Evolutionary conservation across 2,329 filamentous ascomycete species (phyloP).

Genomic region (Phoma sp.): DNA sequence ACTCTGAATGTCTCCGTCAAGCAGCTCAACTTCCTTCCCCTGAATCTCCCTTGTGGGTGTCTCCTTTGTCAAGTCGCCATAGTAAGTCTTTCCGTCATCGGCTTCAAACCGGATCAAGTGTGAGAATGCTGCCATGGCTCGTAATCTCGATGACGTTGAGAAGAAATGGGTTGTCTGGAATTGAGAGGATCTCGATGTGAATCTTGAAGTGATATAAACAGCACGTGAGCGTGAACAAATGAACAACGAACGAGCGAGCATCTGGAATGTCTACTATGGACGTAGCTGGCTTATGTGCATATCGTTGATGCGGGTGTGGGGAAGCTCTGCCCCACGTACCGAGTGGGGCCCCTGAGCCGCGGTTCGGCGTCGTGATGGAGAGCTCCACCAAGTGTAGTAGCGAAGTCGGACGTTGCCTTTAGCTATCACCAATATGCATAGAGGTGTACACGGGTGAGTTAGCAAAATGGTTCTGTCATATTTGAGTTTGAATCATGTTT

Average conservation of each 20-base stretch:
- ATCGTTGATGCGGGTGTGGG: conserved; percentile 7
- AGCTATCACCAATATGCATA: too few relatives aligned
- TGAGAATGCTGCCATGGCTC: conserved; percentile 36
- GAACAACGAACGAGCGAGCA: conserved; percentile 2
- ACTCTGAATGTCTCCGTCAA: conserved; percentile 35
- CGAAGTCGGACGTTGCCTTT: neutral
- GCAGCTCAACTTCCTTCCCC: conserved; percentile 37
- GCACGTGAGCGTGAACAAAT: conserved; percentile 1
- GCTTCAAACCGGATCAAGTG: conserved; percentile 43
- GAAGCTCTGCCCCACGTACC: conserved; percentile 12
- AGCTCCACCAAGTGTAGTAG: neutral
- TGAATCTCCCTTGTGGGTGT: conserved; percentile 38
- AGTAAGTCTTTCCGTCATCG: conserved; percentile 37
- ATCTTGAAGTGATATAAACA: neutral
- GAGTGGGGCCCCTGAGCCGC: neutral
- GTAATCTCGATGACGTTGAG: conserved; percentile 4
- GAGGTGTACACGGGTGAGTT: too few relatives aligned
- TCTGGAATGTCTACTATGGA: neutral
- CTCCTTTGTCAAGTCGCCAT: conserved; percentile 41
- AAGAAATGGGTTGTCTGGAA: neutral
- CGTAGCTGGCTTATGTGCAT: conserved; percentile 6
- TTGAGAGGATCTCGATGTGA: neutral
- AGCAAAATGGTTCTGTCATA: too few relatives aligned
- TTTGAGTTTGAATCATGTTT: too few relatives aligned
- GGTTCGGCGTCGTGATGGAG: neutral